A percentile compares a stretch with the other conserved stretches of the same genome.
These are phyloP conservation scores for Penicillium coprophilum DNA, from an alignment of 495 filamentous ascomycete species.

Conservation along the genomic window DNA sequence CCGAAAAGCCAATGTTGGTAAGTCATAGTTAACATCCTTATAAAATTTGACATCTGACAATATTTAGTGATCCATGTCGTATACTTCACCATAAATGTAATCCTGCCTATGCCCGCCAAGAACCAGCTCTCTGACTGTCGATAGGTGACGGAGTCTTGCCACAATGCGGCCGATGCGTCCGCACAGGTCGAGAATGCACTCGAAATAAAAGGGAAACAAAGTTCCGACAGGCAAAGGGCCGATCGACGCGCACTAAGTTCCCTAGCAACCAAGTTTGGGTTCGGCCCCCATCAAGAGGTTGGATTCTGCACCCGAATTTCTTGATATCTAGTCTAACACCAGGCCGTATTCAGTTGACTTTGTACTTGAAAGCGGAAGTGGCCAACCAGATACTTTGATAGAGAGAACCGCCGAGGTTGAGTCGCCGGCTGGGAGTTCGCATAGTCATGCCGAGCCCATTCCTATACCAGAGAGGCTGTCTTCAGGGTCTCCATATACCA, in stretches of 20 bases:
- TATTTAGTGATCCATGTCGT: slow-evolving; percentile 26
- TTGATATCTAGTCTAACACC: neutral
- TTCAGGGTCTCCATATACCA: neutral
- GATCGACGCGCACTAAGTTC: slow-evolving; percentile 19
- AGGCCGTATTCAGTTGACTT: slow-evolving; percentile 19
- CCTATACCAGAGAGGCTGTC: slow-evolving; percentile 1
- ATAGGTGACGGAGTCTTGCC: slow-evolving; percentile 25
- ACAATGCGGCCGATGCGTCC: slow-evolving; percentile 25
- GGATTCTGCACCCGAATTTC: neutral
- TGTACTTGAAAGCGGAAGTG: slow-evolving; percentile 26
- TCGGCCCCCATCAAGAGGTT: slow-evolving; percentile 28
- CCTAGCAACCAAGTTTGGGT: slow-evolving; percentile 31
- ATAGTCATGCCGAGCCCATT: neutral
- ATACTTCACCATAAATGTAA: slow-evolving; percentile 28
- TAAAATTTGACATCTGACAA: neutral
- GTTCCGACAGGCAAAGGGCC: slow-evolving; percentile 22
- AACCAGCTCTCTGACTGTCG: neutral
- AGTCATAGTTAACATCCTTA: neutral
- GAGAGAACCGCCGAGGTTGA: neutral
- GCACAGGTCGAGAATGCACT: slow-evolving; percentile 21
- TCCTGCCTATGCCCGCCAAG: neutral
- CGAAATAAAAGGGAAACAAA: slow-evolving; percentile 15
- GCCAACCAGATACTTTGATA: slow-evolving; percentile 9
- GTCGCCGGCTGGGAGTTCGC: neutral
- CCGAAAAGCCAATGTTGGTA: slow-evolving; percentile 1